Base-by-base conservation (phyloP, 768 basidiomycete species). In the Phlegmacium glaucopus region DNA sequence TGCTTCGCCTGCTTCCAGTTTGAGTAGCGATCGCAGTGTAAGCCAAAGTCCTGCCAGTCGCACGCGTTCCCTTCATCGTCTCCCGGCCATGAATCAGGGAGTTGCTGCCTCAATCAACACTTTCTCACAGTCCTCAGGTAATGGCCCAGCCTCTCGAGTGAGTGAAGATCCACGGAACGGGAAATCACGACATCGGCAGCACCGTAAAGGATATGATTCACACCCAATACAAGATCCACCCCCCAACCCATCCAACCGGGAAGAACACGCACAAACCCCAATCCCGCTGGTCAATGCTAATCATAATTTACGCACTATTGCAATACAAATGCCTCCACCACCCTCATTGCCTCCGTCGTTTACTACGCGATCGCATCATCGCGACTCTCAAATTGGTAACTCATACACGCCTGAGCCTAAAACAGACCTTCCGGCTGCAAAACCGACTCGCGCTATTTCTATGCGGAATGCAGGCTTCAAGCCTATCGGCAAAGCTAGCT, bases 51-150 rank as follows among this genome's bases (percentile, higher is more conserved):
- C 79, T 13, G 65, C 63, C 27, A 70, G 74, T 18, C 74, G 72
- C 28, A 69, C 76, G 30, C 77, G 75, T 47, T 67, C 82, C 9
- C 72, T 85, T 34, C 85, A 88, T 60, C 78, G 85, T 32, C 70
- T 88, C 16, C 86, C 88, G 29, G 49, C 65, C 15, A 51, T 54
- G 36, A 54, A 52, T 17, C 50, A 62, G 42, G 50, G 53, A 16
- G 44, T 70, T 12, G 62, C 69, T 15, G 66, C 75, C 10, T 73
- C 59, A 54, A 70, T 22, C 22, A 22, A 22, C 22, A 22, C 22
- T 22, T 22, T 22, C 22, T 22, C 22, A 5, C 22, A 22, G 22
- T 22, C 22, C 22, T 22, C 22, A 22, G 22, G 22, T 22, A 22
- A 22, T 22, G 22, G 22, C 22, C 22, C 22, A n/a, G 32, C 10